phyloP scores from a whole-genome alignment of 2,329 filamentous ascomycete genomes.

The Ophiostoma pallidulum region DNA sequence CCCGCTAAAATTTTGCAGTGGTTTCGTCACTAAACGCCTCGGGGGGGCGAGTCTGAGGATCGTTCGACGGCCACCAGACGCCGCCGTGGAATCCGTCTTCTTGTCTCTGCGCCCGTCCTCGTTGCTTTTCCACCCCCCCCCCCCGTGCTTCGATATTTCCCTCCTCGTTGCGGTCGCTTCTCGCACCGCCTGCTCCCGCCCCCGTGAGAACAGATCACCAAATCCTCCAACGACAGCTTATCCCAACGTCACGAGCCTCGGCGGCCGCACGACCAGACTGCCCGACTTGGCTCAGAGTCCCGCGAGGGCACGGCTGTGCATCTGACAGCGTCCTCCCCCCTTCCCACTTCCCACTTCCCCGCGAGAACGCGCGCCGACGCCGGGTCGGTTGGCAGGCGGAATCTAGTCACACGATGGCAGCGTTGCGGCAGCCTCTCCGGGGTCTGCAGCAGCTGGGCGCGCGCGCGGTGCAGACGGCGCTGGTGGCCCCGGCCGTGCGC shows the following conservation, averaged over 20 bases:
- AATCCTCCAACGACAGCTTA: neutral
- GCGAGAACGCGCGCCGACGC: too few species aligned
- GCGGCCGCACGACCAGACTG: too few species aligned
- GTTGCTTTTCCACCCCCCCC: neutral
- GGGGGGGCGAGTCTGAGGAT: neutral
- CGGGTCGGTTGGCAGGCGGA: too few species aligned
- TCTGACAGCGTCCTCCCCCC: too few species aligned
- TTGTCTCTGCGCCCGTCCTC: too few species aligned
- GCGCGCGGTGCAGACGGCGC: neutral
- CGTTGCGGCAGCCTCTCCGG: conserved; percentile 27
- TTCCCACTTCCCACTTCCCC: too few species aligned
- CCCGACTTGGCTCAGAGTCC: too few species aligned
- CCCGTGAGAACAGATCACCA: neutral
- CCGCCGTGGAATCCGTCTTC: too few species aligned
- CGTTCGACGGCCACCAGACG: too few species aligned
- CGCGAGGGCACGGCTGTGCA: too few species aligned
- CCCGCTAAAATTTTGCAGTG: neutral
- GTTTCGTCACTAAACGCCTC: conserved; percentile 8
- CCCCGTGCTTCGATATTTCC: neutral
- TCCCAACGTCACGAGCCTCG: neutral
- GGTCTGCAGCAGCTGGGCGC: conserved; percentile 10
- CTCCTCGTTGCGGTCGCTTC: neutral
- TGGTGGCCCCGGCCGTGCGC: neutral
- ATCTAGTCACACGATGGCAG: conserved; percentile 22
- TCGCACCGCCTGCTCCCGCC: neutral